A percentile compares a stretch with the other conserved stretches of the same genome.
These are phyloP conservation scores for Grosmannia penicillata DNA, from an alignment of 2,329 filamentous ascomycete species.

Conservation along the genomic window DNA sequence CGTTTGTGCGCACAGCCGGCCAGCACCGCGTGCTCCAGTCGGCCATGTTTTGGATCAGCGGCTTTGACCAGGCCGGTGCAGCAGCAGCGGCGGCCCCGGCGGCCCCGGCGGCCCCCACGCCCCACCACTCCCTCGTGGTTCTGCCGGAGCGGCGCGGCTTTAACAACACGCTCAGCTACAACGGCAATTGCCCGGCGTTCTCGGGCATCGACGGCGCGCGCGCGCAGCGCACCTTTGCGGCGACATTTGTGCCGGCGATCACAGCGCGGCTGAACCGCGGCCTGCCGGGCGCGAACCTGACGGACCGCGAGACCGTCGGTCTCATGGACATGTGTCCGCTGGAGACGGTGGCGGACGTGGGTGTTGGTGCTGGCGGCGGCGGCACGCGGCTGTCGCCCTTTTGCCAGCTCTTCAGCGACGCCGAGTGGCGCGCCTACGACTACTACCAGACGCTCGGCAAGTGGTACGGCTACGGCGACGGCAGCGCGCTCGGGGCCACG, in stretches of 20 bases:
- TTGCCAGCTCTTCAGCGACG: slow-evolving; percentile 56
- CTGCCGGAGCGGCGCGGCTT: slow-evolving; percentile 50
- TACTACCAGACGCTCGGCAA: slow-evolving; percentile 71
- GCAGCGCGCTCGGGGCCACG: slow-evolving; percentile 65
- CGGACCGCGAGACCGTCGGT: slow-evolving; percentile 44
- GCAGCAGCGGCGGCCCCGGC: slow-evolving; percentile 18
- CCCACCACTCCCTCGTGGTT: slow-evolving; percentile 33
- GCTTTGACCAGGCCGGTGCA: slow-evolving; percentile 35
- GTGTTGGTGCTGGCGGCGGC: slow-evolving; percentile 20
- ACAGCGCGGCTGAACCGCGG: slow-evolving; percentile 52
- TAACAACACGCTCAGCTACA: slow-evolving; percentile 68
- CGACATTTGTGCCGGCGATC: slow-evolving; percentile 52
- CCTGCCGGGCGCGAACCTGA: slow-evolving; percentile 53
- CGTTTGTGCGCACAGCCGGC: slow-evolving; percentile 29
- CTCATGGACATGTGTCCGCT: slow-evolving; percentile 88
- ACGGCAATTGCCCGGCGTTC: slow-evolving; percentile 57
- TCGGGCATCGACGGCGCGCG: slow-evolving; percentile 37
- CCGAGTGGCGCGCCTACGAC: slow-evolving; percentile 67
- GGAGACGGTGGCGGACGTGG: slow-evolving; percentile 52
- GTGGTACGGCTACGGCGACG: slow-evolving; percentile 68
- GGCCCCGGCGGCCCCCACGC: neutral
- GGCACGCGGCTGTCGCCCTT: slow-evolving; percentile 43
- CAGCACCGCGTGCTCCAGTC: slow-evolving; percentile 33
- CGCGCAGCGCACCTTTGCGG: slow-evolving; percentile 42
- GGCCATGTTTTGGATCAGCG: slow-evolving; percentile 59